Percentiles rank a stretch among this genome's conserved stretches.
Conservation (phyloP, 139 green algal genomes). For the Asterochloris erici region DNA sequence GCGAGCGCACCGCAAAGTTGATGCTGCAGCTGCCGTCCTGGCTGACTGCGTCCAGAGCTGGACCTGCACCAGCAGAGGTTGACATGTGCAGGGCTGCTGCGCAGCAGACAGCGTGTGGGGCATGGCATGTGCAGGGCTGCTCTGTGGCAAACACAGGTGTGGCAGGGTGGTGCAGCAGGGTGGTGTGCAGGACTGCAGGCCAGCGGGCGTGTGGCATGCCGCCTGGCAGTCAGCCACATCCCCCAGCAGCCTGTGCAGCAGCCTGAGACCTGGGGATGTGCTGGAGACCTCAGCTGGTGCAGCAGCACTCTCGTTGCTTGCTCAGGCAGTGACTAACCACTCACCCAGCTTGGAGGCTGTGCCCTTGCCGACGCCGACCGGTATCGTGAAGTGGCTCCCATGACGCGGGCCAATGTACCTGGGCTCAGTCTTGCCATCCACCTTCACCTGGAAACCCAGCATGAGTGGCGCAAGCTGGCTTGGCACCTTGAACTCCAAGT, state of each 20-base stretch:
- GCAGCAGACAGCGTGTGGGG: too few species aligned
- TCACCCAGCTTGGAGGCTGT: not conserved
- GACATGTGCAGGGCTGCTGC: slow-evolving; percentile 29
- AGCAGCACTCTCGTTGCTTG: too few species aligned
- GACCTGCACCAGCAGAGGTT: slow-evolving; percentile 18
- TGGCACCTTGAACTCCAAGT: slow-evolving; percentile 12
- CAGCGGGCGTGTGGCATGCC: not conserved
- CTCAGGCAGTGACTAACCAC: not conserved
- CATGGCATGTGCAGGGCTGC: too few species aligned
- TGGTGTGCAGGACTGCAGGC: not conserved
- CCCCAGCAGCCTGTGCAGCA: slow-evolving; percentile 6
- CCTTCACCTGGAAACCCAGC: slow-evolving; percentile 23
- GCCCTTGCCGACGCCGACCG: slow-evolving; percentile 2
- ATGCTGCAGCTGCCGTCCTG: slow-evolving; percentile 29
- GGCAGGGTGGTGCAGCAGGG: slow-evolving; percentile 21
- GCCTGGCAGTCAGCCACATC: not conserved
- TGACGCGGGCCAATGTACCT: not conserved
- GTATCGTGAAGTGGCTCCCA: slow-evolving; percentile 6
- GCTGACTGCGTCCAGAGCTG: slow-evolving; percentile 1
- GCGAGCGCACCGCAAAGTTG: slow-evolving; percentile 62
- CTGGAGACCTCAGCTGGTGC: too few species aligned
- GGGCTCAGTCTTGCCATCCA: not conserved
- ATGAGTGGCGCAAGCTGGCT: slow-evolving; percentile 22
- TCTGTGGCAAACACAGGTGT: too few species aligned
- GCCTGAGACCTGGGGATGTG: not conserved